Evolutionary conservation across 176 grass and related monocot species (phyloP).

Genomic region (Zea mays): Zm-B73-REFERENCE-NAM-5.0 NC_050102.1:115267001-115267500

Average conservation of each 20-base stretch:
- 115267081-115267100: conserved; percentile 97
- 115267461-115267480: too few species aligned
- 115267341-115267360: too few species aligned
- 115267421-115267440: too few species aligned
- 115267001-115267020: conserved; percentile 6
- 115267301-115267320: too few species aligned
- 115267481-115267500: too few species aligned
- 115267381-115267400: too few species aligned
- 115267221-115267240: conserved; percentile 11
- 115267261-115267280: not conserved
- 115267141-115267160: conserved; percentile 91
- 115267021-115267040: not conserved
- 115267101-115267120: conserved; percentile 89
- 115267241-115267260: not conserved
- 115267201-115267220: conserved; percentile 13
- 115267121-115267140: conserved; percentile 91
- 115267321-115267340: too few species aligned
- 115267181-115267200: conserved; percentile 5
- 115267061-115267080: conserved; percentile 47
- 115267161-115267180: conserved; percentile 96
- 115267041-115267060: conserved; percentile 19
- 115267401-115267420: too few species aligned
- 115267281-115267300: too few species aligned
- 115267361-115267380: too few species aligned
- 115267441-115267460: too few species aligned